Evolutionary conservation across 1,284 basidiomycete genomes (phyloP).

Genomic region (Dichomitus squalens): DNA sequence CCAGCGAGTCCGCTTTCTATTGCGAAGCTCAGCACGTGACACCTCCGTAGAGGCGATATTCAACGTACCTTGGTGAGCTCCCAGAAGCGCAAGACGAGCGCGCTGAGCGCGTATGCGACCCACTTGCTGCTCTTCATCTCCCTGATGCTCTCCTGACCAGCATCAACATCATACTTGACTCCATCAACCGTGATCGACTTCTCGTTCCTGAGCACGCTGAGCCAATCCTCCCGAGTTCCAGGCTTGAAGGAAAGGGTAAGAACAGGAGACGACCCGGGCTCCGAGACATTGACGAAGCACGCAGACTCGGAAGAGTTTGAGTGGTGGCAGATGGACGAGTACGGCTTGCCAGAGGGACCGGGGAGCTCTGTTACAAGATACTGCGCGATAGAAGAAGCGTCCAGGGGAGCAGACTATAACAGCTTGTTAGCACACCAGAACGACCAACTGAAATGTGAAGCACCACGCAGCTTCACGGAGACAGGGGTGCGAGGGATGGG

Average conservation of each 20-base stretch:
- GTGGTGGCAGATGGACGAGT: slow-evolving; percentile 33
- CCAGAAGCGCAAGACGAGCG: slow-evolving; percentile 84
- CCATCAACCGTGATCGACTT: slow-evolving; percentile 41
- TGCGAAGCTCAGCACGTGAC: slow-evolving; percentile 1
- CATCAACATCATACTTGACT: slow-evolving; percentile 46
- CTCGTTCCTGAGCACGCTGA: slow-evolving; percentile 44
- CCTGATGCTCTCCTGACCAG: slow-evolving; percentile 49
- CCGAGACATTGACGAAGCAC: slow-evolving; percentile 46
- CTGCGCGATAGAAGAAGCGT: slow-evolving; percentile 45
- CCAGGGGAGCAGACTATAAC: slow-evolving; percentile 28
- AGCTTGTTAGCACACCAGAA: slow-evolving; percentile 32
- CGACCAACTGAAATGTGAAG: background rate
- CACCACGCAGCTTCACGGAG: background rate
- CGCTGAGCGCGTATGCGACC: slow-evolving; percentile 85
- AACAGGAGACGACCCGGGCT: slow-evolving; percentile 42
- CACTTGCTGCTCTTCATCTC: slow-evolving; percentile 80
- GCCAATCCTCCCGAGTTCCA: slow-evolving; percentile 52
- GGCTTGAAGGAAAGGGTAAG: slow-evolving; percentile 63
- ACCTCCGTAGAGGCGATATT: background rate
- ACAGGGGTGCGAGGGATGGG: background rate
- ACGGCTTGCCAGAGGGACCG: slow-evolving; percentile 41
- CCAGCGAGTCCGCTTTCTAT: slow-evolving; percentile 91
- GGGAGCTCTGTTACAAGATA: slow-evolving; percentile 47
- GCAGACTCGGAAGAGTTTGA: slow-evolving; percentile 27
- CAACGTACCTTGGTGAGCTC: slow-evolving; percentile 75